Conservation (phyloP, 2,329 filamentous ascomycete genomes). For the Fusarium ramigenum region DNA sequence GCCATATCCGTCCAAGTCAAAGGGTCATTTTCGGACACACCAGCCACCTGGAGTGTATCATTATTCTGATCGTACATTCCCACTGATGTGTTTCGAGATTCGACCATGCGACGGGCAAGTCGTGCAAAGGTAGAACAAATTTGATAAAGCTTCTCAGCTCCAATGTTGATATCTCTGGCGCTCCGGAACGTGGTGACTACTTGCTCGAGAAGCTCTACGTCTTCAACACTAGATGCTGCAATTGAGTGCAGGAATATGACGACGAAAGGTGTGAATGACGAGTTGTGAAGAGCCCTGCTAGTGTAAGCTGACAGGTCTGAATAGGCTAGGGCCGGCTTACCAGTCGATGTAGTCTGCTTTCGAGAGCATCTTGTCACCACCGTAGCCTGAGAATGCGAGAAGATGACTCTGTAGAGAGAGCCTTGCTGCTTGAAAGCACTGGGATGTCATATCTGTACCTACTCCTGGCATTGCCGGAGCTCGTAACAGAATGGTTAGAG, state of each 20-base stretch:
- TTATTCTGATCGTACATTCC: conserved; percentile 29
- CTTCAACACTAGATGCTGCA: conserved; percentile 11
- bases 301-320: not conserved
- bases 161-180: conserved; percentile 14
- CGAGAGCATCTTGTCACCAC: conserved; percentile 6
- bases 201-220: conserved; percentile 16
- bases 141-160: conserved; percentile 28
- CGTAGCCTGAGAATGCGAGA: conserved; percentile 25
- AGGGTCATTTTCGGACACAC: conserved; percentile 11
- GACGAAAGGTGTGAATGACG: conserved; percentile 34
- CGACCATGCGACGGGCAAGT: conserved; percentile 27
- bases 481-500: conserved; percentile 23
- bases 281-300: conserved; percentile 32
- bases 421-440: conserved; percentile 30
- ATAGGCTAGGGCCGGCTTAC: not conserved
- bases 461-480: conserved; percentile 15
- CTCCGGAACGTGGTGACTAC: conserved; percentile 24
- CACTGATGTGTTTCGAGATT: conserved; percentile 26
- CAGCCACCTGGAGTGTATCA: conserved; percentile 23
- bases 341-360: conserved; percentile 34
- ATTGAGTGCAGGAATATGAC: conserved; percentile 33
- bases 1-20: conserved; percentile 5
- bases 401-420: conserved; percentile 26
- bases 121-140: conserved; percentile 27
- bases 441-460: conserved; percentile 15